Evolutionary conservation across 352 stramenopile genomes (phyloP), one percentile per base, ranked within the genome.

Genomic region (Pythium apleroticum): DNA sequence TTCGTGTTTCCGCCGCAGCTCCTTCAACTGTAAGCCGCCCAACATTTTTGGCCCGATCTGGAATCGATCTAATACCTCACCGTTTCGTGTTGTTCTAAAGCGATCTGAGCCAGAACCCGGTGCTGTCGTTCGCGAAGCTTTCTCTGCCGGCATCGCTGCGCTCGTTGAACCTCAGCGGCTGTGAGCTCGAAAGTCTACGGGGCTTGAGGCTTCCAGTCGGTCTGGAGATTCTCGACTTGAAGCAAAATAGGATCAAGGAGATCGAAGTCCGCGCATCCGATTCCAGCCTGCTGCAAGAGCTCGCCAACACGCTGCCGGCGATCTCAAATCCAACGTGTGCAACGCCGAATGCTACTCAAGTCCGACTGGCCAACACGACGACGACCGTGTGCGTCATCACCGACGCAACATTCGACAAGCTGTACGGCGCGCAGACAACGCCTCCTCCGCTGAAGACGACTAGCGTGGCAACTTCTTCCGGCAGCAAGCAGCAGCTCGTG

Each of bases 191-290:
- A 25, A 30, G 8, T n/a, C 19, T 67, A n/a, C 53, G 27, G 24
- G 55, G 55, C 2, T 17, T 68, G 24, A 19, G 46, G 24, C 25
- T 68, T 3, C 30, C 53, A 12, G n/a, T 8, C 22, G 14, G 50
- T 3, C 3, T 63, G 45, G 31, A 50, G 45, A 30, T 14, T 30
- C 41, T 68, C 17, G 49, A 70, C 33, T 20, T 70, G 27, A 57
- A n/a, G 3, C 25, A 17, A 0, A 65, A 64, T 17, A 20, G 37
- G 19, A 15, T 70, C 17, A 39, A 20, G 19, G 50, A 65, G 43
- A 61, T 70, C 22, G 56, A 70, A 25, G 35, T 70, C 19, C 49
- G 50, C n/a, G 15, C 27, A 14, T 41, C 53, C 19, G 63, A 69
- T 28, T 35, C 65, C 11, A 43, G 43, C 9, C 28, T 70, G 17